phyloP scores from a whole-genome alignment of 371 early-diverging fungal genomes.

The Saksenaea oblongispora region DNA sequence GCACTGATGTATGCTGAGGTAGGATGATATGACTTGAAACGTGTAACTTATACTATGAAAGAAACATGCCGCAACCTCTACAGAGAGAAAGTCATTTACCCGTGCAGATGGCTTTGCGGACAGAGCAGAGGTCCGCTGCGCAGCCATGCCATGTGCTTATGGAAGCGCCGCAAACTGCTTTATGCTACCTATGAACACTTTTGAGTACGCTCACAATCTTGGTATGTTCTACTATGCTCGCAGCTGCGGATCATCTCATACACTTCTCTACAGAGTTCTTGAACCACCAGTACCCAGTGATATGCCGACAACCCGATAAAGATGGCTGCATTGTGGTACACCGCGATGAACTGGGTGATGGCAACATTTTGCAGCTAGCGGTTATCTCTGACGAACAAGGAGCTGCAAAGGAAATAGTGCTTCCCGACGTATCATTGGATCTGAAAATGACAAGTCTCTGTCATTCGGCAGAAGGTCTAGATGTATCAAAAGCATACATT shows the following conservation, averaged over 20 bases:
- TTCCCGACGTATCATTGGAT: conserved; percentile 16
- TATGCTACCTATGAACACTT: not conserved
- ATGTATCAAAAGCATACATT: conserved; percentile 14
- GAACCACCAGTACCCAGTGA: conserved; percentile 21
- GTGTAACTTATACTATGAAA: not conserved
- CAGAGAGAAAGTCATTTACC: not conserved
- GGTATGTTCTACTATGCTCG: not conserved
- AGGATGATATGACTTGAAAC: conserved; percentile 1
- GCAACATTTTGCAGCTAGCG: conserved; percentile 31
- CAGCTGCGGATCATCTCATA: not conserved
- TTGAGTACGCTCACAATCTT: not conserved
- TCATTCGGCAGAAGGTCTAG: conserved; percentile 17
- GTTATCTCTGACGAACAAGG: conserved; percentile 33
- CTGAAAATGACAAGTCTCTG: conserved; percentile 17
- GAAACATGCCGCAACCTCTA: not conserved
- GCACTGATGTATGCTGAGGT: conserved; percentile 52
- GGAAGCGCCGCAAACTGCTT: not conserved
- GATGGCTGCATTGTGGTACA: conserved; percentile 23
- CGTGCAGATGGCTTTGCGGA: not conserved
- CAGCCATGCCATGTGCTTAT: not conserved
- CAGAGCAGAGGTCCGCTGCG: no score
- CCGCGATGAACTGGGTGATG: conserved; percentile 26
- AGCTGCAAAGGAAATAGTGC: conserved; percentile 11
- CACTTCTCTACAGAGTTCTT: conserved; percentile 21
- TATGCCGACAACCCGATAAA: conserved; percentile 14